Evolutionary conservation across 2,329 filamentous ascomycete species (phyloP).

Genomic region (Trichoderma endophyticum): DNA sequence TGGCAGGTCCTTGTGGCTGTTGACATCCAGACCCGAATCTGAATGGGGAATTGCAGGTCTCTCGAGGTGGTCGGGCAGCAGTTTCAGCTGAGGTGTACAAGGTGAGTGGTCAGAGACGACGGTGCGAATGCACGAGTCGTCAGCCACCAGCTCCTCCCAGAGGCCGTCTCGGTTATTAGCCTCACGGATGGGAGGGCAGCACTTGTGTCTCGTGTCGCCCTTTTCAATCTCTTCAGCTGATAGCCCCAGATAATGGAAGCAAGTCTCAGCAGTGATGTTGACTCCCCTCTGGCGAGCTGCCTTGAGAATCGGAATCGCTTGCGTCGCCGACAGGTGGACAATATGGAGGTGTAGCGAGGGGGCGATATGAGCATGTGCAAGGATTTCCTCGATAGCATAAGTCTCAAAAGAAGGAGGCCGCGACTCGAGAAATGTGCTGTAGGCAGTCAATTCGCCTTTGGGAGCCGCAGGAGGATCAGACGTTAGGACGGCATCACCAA

Average conservation of each 20-base stretch:
- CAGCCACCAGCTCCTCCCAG: conserved; percentile 73
- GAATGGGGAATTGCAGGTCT: conserved; percentile 42
- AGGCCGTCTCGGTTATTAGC: conserved; percentile 78
- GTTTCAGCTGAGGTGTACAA: conserved; percentile 91
- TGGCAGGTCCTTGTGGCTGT: conserved; percentile 29
- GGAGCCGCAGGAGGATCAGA: conserved; percentile 69
- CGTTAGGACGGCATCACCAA: conserved; percentile 70
- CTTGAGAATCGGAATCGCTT: conserved; percentile 78
- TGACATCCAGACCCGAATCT: conserved; percentile 54
- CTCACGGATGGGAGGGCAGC: conserved; percentile 86
- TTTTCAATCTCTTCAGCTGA: conserved; percentile 77
- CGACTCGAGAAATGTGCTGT: conserved; percentile 88
- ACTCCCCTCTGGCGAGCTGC: conserved; percentile 69
- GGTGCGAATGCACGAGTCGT: conserved; percentile 80
- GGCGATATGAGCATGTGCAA: conserved; percentile 75
- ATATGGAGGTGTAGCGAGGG: conserved; percentile 86
- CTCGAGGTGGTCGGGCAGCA: conserved; percentile 66
- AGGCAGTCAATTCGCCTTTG: conserved; percentile 68
- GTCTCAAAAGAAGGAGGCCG: conserved; percentile 88
- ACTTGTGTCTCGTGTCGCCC: conserved; percentile 91
- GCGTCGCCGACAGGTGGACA: conserved; percentile 85
- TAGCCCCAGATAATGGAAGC: conserved; percentile 89
- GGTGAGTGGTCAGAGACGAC: conserved; percentile 95
- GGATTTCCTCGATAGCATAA: conserved; percentile 81
- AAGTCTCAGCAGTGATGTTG: conserved; percentile 90